Percentiles rank a stretch among this genome's conserved stretches.
phyloP scores from a whole-genome alignment of 2,329 filamentous ascomycete species.

The Plenodomus tracheiphilus region DNA sequence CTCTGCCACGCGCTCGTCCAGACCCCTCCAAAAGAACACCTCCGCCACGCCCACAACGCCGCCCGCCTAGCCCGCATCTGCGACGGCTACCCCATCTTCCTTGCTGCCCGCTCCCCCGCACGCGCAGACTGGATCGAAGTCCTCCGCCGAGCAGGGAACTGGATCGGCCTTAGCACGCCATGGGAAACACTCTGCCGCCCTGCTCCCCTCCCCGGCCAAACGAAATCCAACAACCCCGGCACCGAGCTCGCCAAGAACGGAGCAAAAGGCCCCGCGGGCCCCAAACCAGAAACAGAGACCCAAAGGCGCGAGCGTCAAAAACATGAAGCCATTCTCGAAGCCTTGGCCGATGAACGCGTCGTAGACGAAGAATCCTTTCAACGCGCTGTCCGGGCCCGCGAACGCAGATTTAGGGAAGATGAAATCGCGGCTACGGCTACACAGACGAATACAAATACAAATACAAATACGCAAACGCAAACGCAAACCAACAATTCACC shows the following conservation, averaged over 20 bases:
- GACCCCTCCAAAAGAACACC: slow-evolving; percentile 75
- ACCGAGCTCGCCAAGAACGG: slow-evolving; percentile 5
- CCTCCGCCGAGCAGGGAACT: slow-evolving; percentile 67
- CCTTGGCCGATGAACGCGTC: slow-evolving; percentile 68
- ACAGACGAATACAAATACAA: slow-evolving; percentile 10
- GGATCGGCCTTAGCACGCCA: slow-evolving; percentile 64
- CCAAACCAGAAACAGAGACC: slow-evolving; percentile 50
- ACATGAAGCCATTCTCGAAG: slow-evolving; percentile 68
- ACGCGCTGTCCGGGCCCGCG: slow-evolving; percentile 63
- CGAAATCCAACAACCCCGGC: slow-evolving; percentile 1
- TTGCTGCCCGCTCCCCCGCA: slow-evolving; percentile 70
- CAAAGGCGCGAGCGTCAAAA: slow-evolving; percentile 63
- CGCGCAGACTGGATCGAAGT: slow-evolving; percentile 82
- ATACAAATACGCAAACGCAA: slow-evolving; percentile 2
- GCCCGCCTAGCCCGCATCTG: slow-evolving; percentile 73
- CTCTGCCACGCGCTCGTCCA: slow-evolving; percentile 79
- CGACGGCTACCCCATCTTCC: slow-evolving; percentile 81
- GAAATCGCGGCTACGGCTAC: no score
- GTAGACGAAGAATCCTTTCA: slow-evolving; percentile 69
- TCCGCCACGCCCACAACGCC: slow-evolving; percentile 80
- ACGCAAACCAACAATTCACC: neutral
- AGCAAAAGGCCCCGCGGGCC: neutral
- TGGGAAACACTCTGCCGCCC: slow-evolving; percentile 73
- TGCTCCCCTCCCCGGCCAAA: slow-evolving; percentile 42
- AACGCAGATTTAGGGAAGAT: slow-evolving; percentile 60